Base-by-base conservation (phyloP, 2,329 filamentous ascomycete species). In the Macroventuria anomochaeta region DNA sequence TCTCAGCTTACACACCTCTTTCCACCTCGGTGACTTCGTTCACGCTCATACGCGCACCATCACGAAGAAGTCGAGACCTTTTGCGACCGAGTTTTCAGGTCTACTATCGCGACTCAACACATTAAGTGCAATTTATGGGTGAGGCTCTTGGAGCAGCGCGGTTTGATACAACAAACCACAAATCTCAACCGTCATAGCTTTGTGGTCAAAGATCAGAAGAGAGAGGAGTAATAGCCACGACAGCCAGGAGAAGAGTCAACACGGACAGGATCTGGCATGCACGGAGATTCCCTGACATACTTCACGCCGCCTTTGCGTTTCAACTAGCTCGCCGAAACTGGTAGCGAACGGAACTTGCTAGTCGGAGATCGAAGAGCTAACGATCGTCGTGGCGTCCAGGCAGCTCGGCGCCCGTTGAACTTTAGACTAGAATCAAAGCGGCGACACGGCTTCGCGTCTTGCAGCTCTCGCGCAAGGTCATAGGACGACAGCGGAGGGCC, bases 351-450 rank as follows among this genome's bases (percentile, higher is more conserved):
- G 40, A 37, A 58, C 48, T 47, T 54, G 43, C 46, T 67, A 64
- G 66, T 60, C 56, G 64, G 56, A 62, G 57, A 63, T 58, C 61
- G 59, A 59, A 67, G 50, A 60, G 53, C 51, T 57, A 53, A 55
- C 44, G 49, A 64, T 59, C 63, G 54, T 53, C 61, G 65, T 64
- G 58, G 58, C 57, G 59, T 61, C 56, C 52, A 63, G 53, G 57
- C 56, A 65, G 62, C 62, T 62, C 66, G 47, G 63, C 65, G 60
- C 62, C 65, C 63, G 64, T 68, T 71, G 63, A 56, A 56, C 61
- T 59, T 61, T 53, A 57, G 59, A 63, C 61, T 67, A 65, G 61
- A 61, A 40, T 49, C 53, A 46, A 59, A 53, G 57, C 47, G 57
- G 57, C 65, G 59, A 60, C 51, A 55, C 57, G 54, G 51, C 57